Base-by-base conservation (phyloP, 805 yeast genomes). In the Torulaspora maleeae region DNA sequence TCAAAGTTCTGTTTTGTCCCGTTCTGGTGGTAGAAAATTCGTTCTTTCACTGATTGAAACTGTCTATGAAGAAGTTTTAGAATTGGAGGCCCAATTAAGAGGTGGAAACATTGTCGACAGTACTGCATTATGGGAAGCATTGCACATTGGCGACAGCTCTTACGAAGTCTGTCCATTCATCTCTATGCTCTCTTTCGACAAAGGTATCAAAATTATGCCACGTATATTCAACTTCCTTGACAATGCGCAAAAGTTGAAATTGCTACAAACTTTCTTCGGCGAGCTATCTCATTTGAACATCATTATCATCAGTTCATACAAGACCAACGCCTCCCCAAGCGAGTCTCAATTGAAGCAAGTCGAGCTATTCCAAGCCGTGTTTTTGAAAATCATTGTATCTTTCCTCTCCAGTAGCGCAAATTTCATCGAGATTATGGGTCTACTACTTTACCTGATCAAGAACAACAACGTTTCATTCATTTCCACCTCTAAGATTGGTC, bases 141-240 rank as follows among this genome's bases (percentile, higher is more conserved):
- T 89, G 51, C 85, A 80, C 58, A 77, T 89, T 41, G 79, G 80
- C 52, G 90, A 84, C 51, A 79, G 77, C 45, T 48, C 60, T 39
- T 53, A 53, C 47, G 78, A 82, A 44, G 80, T 80, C 24, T 83
- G 83, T 60, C 93, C 95, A 30, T 90, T 90, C 59, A 78, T 89
- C 43, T 87, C 89, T 53, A 80, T 87, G 61, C 74, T 91, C 53
- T 79, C 86, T 22, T 85, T 83, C 61, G 86, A 86, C 57, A 91
- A 91, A 68, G 93, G 95, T 45, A 80, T 88, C 72, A 90, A 88
- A 66, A 77, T 88, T 29, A 81, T 91, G 70, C 89, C 93, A 41
- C 81, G 99, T 68, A 76, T 87, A 48, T 88, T 88, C 73, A 85
- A 87, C 60, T 86, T 89, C 64, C 73, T 91, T 59, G 71, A 78